Base-by-base conservation (phyloP, 2,329 filamentous ascomycete genomes). In the Elsinoe batatas region DNA sequence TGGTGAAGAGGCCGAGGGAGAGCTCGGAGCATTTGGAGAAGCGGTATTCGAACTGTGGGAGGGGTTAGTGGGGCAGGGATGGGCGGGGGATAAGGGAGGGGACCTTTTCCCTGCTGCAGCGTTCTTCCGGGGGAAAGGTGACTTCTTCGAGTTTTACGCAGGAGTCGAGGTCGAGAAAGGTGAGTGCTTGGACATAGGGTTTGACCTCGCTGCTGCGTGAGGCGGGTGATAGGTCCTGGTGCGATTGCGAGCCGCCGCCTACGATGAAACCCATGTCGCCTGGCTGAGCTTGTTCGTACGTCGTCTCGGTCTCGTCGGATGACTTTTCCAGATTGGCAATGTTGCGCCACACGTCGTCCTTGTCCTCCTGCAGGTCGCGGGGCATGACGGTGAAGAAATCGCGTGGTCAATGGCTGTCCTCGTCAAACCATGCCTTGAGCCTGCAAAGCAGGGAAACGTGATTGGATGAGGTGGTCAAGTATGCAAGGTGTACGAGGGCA, bases 1-100 rank as follows among this genome's bases (percentile, higher is more conserved):
- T 85, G 61, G 85, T 87, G 74, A 91, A 95, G 56, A 95, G 72
- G 26, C 90, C 91, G 53, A 91, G 75, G 67, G 81, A 85, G 56
- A 95, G 79, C 65, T 91, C 86, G 37, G 86, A 83, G 67, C 86
- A 91, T 64, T 76, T 78, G 22, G 77, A 79, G 22, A 95, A 79
- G 59, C 88, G 85, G 70, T 94, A 94, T 56, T 79, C 73, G 64
- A 93, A 82, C 87, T 91, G 65, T 37, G 43, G 30, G 18, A 57
- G 53, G 38, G 15, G 38, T 42, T 8, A 36, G 26, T 20, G 5
- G 22, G 42, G 30, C 2, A 13, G 18, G 11, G 30, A 36, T 15
- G 17, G 15, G 22, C n/a, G 12, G 38, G 42, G 15, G 11, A 26
- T 38, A 33, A 20, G 11, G 17, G 13, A 17, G 22, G 17, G 6